Base-by-base conservation (phyloP, 495 filamentous ascomycete species). In the Aspergillus homomorphus region DNA sequence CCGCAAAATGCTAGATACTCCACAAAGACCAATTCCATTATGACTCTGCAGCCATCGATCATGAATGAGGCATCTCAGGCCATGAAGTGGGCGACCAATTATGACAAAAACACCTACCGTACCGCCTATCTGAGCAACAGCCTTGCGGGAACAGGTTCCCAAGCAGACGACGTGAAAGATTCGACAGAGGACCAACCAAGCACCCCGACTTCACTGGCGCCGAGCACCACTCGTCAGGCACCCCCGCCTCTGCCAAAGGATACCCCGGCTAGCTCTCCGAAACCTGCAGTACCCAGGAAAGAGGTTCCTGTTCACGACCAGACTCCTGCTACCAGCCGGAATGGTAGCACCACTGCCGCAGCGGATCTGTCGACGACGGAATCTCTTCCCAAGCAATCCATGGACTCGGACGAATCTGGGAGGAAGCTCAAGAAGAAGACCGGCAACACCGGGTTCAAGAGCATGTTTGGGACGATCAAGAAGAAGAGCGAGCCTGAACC, bases 21-120 rank as follows among this genome's bases (percentile, higher is more conserved):
- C 12, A 81, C 82, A 49, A 95, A 92, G 79, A 98, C 94, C 0
- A 92, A 88, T 73, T 98, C 94, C 51, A 84, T 96, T 21, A 82
- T 98, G 64, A 96, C 92, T 14, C 80, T 97, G 43, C 91, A 96
- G 67, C 88, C 92, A 9, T 82, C 84, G 38, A 89, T 98, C 52
- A 73, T 96, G 66, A 93, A 80, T 55, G 94, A 94, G 66, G 95
- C 92, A 18, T 91, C 87, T 16, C 87, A 91, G 22, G 94, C 94
- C 12, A 88, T 98, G 86, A 93, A 96, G 70, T 98, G 94, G 94
- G 90, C 93, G 10, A 76, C 61, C 51, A 73, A 76, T 45, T 78
- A 78, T 54, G 93, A 98, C 66, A 92, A 92, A 71, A 85, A 94
- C 66, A 81, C 85, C 2, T 88, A 94, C 57, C 80, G 90, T 16